Conservation (phyloP, 345 rosid genomes). For the Melaleuca quinquenervia region DNA sequence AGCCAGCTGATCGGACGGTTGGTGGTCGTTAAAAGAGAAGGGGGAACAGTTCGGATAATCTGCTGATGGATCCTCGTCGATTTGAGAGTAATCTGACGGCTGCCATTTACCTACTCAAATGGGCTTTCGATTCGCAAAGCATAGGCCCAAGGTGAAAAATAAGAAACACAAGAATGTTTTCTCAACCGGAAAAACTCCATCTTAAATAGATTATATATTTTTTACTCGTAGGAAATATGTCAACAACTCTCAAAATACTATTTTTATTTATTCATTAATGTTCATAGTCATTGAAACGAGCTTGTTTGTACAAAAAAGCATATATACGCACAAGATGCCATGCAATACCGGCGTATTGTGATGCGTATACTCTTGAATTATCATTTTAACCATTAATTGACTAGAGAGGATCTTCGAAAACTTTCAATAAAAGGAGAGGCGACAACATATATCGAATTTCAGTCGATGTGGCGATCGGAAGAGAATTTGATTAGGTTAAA, state of each 20-base stretch:
- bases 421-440: background rate
- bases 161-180: background rate
- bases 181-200: background rate
- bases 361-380: background rate
- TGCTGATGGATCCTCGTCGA: background rate
- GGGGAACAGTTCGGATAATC: background rate
- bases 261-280: background rate
- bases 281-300: background rate
- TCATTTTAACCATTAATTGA: background rate
- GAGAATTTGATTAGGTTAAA: background rate
- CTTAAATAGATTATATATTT: background rate
- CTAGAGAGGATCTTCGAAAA: background rate
- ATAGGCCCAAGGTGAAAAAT: background rate
- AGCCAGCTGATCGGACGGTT: background rate
- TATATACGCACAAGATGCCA: background rate
- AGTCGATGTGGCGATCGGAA: background rate
- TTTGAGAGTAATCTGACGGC: background rate
- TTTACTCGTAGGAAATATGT: background rate
- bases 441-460: fast-evolving
- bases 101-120: background rate
- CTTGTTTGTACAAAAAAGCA: background rate
- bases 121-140: background rate
- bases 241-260: background rate
- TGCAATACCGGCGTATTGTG: background rate
- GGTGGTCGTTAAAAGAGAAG: background rate